phyloP scores from a whole-genome alignment of 257 asterid species.

The Plectranthus barbatus region DNA sequence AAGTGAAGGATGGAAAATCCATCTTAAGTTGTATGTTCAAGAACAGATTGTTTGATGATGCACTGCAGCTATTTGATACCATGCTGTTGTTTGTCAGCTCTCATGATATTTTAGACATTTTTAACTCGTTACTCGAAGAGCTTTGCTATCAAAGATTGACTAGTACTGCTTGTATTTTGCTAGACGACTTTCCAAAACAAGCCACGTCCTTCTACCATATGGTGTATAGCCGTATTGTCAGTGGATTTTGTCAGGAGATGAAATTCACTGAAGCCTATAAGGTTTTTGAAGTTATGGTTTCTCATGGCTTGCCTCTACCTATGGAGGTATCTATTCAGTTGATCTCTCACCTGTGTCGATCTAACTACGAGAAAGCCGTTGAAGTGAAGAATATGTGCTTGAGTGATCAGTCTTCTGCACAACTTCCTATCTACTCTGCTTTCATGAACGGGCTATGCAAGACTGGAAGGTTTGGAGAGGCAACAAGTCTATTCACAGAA shows the following conservation, averaged over 20 bases:
- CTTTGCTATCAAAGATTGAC: constrained; percentile 49
- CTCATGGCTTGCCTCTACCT: constrained; percentile 33
- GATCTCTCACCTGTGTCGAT: constrained; percentile 41
- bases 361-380: constrained; percentile 42
- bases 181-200: constrained; percentile 32
- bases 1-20: constrained; percentile 35
- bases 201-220: constrained; percentile 18
- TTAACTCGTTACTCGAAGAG: constrained; percentile 32
- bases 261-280: constrained; percentile 40
- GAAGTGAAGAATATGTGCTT: constrained; percentile 34
- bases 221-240: constrained; percentile 35
- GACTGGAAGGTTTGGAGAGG: constrained; percentile 36
- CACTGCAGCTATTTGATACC: constrained; percentile 49
- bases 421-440: constrained; percentile 30
- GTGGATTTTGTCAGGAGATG: constrained; percentile 52
- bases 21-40: constrained; percentile 43
- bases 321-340: constrained; percentile 33
- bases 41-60: constrained; percentile 41
- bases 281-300: constrained; percentile 38
- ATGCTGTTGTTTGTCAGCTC: constrained; percentile 19
- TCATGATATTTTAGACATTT: constrained; percentile 13
- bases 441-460: constrained; percentile 47
- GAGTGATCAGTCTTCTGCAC: constrained; percentile 28
- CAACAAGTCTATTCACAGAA: constrained; percentile 36
- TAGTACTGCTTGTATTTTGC: constrained; percentile 29